Conservation (phyloP, 306 rosid species). For the Cotoneaster glaucophyllus region DNA sequence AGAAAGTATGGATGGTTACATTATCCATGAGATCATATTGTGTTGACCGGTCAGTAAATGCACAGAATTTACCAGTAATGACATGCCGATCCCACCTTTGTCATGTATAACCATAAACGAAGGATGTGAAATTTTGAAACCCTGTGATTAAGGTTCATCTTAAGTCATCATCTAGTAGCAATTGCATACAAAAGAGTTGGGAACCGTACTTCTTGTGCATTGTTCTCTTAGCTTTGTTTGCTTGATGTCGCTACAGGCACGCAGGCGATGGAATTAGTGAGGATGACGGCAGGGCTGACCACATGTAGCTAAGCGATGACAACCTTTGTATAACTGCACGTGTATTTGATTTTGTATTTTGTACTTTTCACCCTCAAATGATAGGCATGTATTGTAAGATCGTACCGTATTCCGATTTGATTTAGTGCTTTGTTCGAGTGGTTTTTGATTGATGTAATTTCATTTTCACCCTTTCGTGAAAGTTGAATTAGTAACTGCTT, state of each 20-base stretch:
- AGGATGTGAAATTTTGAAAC: background rate
- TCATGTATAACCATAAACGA: background rate
- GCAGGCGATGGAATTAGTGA: slow-evolving; percentile 68
- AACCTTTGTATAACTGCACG: slow-evolving; percentile 19
- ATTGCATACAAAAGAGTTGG: background rate
- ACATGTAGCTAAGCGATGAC: slow-evolving; percentile 38
- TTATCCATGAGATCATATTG: background rate
- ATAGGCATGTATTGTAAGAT: slow-evolving; percentile 35
- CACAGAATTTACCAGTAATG: background rate
- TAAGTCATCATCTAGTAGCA: background rate
- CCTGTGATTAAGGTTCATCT: background rate
- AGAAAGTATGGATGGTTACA: background rate
- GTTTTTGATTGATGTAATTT: slow-evolving; percentile 4
- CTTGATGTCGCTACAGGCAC: slow-evolving; percentile 44
- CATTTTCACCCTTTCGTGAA: background rate
- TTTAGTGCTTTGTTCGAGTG: slow-evolving; percentile 35
- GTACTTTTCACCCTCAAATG: slow-evolving; percentile 5
- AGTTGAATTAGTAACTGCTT: background rate
- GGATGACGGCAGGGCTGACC: slow-evolving; percentile 77
- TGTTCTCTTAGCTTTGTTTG: background rate
- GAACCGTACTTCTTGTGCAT: background rate
- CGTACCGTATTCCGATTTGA: slow-evolving; percentile 29
- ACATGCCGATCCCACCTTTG: background rate
- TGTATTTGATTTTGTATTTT: slow-evolving; percentile 43
- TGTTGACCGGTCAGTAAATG: background rate